phyloP scores from a whole-genome alignment of 345 rosid genomes.

The Bruguiera sexangula region DNA sequence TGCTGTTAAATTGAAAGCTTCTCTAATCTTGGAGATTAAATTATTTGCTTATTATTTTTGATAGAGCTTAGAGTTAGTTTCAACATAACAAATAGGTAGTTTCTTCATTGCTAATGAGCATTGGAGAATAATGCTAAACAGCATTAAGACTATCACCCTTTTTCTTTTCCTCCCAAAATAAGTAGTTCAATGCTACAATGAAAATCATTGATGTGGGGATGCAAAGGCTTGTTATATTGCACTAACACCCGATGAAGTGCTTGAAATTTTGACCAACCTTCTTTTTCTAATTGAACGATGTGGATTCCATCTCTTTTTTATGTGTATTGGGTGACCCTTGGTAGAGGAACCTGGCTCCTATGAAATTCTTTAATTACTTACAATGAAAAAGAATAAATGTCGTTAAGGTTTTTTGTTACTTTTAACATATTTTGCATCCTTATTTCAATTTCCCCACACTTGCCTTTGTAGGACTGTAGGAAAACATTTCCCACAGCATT shows the following conservation, averaged over 20 bases:
- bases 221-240: too few species aligned
- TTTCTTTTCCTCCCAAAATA: neutral
- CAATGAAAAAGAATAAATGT: neutral
- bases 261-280: neutral
- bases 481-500: conserved; percentile 76
- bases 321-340: too few species aligned
- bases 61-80: neutral
- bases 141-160: neutral
- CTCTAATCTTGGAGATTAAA: neutral
- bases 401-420: neutral
- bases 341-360: too few species aligned
- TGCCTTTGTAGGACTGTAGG: conserved; percentile 68
- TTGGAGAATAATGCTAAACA: neutral
- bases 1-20: neutral
- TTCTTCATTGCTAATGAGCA: neutral
- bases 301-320: neutral
- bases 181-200: too few species aligned
- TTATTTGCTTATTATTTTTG: neutral
- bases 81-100: neutral
- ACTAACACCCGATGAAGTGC: too few species aligned
- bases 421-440: neutral
- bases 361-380: neutral
- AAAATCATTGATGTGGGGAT: too few species aligned
- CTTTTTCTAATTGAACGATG: neutral
- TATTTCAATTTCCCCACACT: neutral